Conservation (phyloP, 768 basidiomycete species). For the Rhizopogon vesiculosus region DNA sequence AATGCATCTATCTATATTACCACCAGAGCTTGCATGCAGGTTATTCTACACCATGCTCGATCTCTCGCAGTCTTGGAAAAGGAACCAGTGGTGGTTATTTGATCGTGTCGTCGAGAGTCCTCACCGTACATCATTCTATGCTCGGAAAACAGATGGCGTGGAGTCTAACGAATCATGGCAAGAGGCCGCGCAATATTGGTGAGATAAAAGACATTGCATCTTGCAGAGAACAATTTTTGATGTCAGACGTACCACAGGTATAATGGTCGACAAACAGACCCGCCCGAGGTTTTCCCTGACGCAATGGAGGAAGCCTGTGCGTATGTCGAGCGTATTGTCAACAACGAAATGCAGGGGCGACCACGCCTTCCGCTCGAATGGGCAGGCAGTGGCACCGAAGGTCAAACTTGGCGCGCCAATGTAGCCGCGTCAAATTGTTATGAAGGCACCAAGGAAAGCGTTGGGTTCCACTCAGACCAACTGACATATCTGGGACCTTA, state of each 20-base stretch:
- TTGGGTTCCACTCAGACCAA: constrained; percentile 81
- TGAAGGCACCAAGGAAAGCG: constrained; percentile 74
- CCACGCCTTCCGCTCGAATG: constrained; percentile 65
- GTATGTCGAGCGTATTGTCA: constrained; percentile 66
- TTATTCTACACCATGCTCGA: constrained; percentile 73
- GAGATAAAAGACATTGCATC: constrained; percentile 8
- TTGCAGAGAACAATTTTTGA: neutral
- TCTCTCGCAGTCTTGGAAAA: constrained; percentile 55
- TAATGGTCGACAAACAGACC: constrained; percentile 61
- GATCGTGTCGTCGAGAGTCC: constrained; percentile 81
- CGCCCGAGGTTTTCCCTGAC: constrained; percentile 53
- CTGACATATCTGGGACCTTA: constrained; percentile 79
- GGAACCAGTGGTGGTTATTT: constrained; percentile 83
- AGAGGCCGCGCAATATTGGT: constrained; percentile 77
- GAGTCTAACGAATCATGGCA: constrained; percentile 52
- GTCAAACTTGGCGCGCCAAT: constrained; percentile 65
- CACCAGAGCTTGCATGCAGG: constrained; percentile 68
- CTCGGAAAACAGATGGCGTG: constrained; percentile 43
- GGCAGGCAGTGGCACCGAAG: constrained; percentile 31
- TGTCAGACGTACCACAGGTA: constrained; percentile 48
- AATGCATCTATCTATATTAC: constrained; percentile 62
- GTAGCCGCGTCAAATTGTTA: constrained; percentile 87
- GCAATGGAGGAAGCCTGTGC: constrained; percentile 78
- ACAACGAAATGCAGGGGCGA: constrained; percentile 61
- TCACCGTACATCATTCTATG: constrained; percentile 77